Conservation (phyloP, 2,329 filamentous ascomycete species). For the Xylariaceae sp. region DNA sequence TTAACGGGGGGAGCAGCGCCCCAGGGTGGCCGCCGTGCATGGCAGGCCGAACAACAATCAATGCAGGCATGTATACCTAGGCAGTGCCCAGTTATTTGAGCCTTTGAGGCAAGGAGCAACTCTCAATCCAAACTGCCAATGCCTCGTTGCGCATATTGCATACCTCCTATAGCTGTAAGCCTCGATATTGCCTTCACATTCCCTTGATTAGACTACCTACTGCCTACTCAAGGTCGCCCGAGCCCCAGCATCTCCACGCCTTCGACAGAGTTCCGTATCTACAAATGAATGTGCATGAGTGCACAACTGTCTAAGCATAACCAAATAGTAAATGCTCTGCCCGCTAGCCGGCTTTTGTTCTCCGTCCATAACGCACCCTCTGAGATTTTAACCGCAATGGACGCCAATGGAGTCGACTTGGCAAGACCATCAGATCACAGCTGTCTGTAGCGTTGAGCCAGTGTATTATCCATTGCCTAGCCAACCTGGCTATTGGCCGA, state of each 20-base stretch:
- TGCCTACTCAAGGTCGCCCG: neutral
- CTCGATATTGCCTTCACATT: neutral
- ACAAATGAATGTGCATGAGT: neutral
- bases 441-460: neutral
- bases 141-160: too few relatives aligned
- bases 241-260: neutral
- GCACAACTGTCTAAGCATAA: neutral
- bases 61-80: too few relatives aligned
- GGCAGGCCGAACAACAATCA: too few relatives aligned
- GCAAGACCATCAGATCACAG: neutral
- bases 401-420: neutral
- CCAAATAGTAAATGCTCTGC: neutral
- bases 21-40: too few relatives aligned
- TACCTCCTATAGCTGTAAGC: too few relatives aligned
- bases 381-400: neutral
- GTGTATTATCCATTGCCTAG: neutral
- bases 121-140: too few relatives aligned
- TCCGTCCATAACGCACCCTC: neutral
- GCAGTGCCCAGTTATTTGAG: too few relatives aligned
- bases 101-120: too few relatives aligned
- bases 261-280: neutral
- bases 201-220: neutral
- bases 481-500: neutral
- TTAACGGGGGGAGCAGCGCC: too few relatives aligned
- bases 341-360: conserved; percentile 2